phyloP scores from a whole-genome alignment of 73 alveolate genomes.

The Breviolum minutum region DNA sequence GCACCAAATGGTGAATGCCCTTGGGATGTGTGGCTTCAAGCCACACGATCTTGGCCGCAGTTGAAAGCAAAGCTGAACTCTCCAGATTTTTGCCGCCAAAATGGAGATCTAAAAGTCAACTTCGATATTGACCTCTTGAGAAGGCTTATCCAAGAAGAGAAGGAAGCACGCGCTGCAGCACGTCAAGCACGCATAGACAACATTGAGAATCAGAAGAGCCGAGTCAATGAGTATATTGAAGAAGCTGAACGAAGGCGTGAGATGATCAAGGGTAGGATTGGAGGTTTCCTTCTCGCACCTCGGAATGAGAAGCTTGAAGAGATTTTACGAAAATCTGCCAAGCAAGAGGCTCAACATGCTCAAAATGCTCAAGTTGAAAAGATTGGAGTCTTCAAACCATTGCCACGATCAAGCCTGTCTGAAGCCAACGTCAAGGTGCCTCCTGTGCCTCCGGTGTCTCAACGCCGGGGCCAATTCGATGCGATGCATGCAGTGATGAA shows the following conservation, averaged over 20 bases:
- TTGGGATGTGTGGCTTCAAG: slow-evolving; percentile 95
- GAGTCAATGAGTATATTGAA: slow-evolving; percentile 20
- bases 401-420: neutral
- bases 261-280: slow-evolving; percentile 47
- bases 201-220: neutral
- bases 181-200: slow-evolving; percentile 34
- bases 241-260: slow-evolving; percentile 94
- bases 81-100: slow-evolving; percentile 44
- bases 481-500: slow-evolving; percentile 13
- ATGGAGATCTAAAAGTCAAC: slow-evolving; percentile 33
- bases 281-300: slow-evolving; percentile 20
- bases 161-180: neutral
- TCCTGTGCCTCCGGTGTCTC: no score
- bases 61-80: slow-evolving; percentile 48
- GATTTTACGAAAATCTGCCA: neutral
- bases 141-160: slow-evolving; percentile 41
- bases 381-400: neutral
- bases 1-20: slow-evolving; percentile 92
- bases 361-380: neutral
- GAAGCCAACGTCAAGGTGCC: no score
- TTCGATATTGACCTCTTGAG: slow-evolving; percentile 33
- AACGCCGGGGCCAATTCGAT: neutral
- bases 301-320: slow-evolving; percentile 10
- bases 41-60: slow-evolving; percentile 87
- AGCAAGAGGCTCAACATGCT: no score